Conservation (phyloP, 1,284 basidiomycete species). For the Inonotus obliquus region DNA sequence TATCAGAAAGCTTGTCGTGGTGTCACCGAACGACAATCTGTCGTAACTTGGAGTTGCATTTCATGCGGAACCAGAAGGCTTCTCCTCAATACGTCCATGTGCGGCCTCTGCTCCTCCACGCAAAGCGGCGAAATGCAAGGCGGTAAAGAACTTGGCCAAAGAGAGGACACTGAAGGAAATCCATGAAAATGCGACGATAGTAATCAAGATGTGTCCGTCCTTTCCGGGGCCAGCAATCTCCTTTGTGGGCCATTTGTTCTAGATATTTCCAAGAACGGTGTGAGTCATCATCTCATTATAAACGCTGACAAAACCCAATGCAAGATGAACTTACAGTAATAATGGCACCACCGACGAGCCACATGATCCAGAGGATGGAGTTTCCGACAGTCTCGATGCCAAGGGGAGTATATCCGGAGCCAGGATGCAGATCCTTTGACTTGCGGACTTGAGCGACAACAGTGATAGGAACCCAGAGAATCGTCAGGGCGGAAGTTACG, state of each 20-base stretch:
- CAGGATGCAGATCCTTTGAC: background rate
- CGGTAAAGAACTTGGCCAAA: conserved; percentile 6
- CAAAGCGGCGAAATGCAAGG: conserved; percentile 13
- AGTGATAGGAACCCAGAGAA: conserved; percentile 19
- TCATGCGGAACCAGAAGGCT: no score
- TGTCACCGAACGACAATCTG: no score
- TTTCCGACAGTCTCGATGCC: conserved; percentile 13
- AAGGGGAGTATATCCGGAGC: background rate
- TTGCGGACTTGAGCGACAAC: conserved; percentile 3
- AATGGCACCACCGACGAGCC: conserved; percentile 18
- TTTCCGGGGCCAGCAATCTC: conserved; percentile 2
- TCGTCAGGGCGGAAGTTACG: conserved; percentile 14
- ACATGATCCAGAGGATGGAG: conserved; percentile 20
- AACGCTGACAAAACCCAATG: background rate
- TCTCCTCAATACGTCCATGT: background rate
- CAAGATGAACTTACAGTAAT: conserved; percentile 9
- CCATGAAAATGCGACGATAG: conserved; percentile 19
- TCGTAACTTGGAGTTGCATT: no score
- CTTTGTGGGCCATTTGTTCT: conserved; percentile 18
- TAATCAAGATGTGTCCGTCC: conserved; percentile 11
- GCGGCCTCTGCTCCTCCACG: conserved; percentile 1
- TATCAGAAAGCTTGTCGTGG: no score
- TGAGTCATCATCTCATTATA: background rate
- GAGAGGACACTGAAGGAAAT: conserved; percentile 14
- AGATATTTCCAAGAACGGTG: background rate